These are phyloP conservation scores for Alternaria brassicae DNA, from an alignment of 2,329 filamentous ascomycete genomes.

Conservation along the genomic window DNA sequence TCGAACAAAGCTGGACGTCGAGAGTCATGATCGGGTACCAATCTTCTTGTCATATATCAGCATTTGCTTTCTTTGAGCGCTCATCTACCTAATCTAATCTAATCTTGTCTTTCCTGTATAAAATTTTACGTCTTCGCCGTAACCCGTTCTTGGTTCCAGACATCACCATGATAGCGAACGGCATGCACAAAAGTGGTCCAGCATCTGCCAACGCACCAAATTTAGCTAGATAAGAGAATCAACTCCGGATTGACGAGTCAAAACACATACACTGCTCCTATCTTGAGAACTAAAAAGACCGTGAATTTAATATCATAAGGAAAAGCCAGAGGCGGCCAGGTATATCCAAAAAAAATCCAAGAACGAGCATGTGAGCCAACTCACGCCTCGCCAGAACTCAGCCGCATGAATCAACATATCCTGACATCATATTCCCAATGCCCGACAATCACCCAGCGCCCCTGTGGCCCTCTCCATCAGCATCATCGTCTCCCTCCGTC, in stretches of 20 bases:
- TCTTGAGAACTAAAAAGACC: background rate
- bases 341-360: background rate
- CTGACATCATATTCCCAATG: background rate
- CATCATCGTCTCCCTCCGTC: background rate
- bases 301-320: background rate
- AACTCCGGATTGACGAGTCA: background rate
- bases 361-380: background rate
- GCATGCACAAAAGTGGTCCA: too few relatives aligned
- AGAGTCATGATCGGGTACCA: background rate
- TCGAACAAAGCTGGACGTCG: background rate
- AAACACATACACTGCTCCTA: background rate
- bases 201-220: background rate
- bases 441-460: background rate
- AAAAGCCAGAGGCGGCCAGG: background rate
- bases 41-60: background rate
- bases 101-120: too few relatives aligned
- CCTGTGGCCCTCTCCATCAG: background rate
- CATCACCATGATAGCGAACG: too few relatives aligned
- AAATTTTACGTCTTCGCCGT: too few relatives aligned
- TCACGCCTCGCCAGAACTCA: background rate
- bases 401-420: background rate
- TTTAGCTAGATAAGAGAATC: background rate
- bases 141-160: too few relatives aligned
- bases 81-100: background rate
- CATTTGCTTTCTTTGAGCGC: background rate